These are phyloP conservation scores for Thermoascus crustaceus DNA, from an alignment of 2,329 filamentous ascomycete species.

Conservation along the genomic window DNA sequence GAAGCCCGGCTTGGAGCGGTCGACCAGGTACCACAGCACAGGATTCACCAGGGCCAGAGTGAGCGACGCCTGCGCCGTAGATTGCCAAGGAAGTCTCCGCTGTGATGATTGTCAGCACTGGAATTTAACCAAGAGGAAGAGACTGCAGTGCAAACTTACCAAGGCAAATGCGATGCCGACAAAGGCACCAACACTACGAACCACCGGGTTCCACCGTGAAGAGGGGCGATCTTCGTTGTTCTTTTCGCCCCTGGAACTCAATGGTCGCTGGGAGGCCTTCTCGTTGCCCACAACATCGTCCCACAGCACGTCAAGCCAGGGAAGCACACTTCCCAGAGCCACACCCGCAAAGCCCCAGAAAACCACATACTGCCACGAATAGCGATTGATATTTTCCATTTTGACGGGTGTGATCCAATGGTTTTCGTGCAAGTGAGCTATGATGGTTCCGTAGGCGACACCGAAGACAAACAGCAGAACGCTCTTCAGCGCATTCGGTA, in stretches of 20 bases:
- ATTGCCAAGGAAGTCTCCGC: constrained; percentile 88
- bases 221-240: constrained; percentile 23
- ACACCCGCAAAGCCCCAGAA: constrained; percentile 81
- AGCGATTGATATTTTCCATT: constrained; percentile 47
- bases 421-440: constrained; percentile 69
- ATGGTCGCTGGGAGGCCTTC: constrained; percentile 14
- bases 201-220: constrained; percentile 59
- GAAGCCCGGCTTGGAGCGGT: constrained; percentile 79
- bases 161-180: constrained; percentile 72
- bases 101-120: constrained; percentile 28
- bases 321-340: constrained; percentile 67
- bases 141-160: constrained; percentile 47
- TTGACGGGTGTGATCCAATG: constrained; percentile 55
- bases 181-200: constrained; percentile 62
- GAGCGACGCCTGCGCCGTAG: constrained; percentile 83
- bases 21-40: constrained; percentile 90
- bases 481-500: constrained; percentile 52
- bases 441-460: constrained; percentile 71
- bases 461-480: constrained; percentile 69
- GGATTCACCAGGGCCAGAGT: constrained; percentile 88
- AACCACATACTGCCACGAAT: constrained; percentile 58
- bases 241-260: constrained; percentile 24
- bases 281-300: constrained; percentile 37
- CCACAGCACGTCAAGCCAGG: constrained; percentile 75
- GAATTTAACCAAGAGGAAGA: constrained; percentile 3